Conservation (phyloP, 208 protist genomes). For the Angomonas deanei region DNA sequence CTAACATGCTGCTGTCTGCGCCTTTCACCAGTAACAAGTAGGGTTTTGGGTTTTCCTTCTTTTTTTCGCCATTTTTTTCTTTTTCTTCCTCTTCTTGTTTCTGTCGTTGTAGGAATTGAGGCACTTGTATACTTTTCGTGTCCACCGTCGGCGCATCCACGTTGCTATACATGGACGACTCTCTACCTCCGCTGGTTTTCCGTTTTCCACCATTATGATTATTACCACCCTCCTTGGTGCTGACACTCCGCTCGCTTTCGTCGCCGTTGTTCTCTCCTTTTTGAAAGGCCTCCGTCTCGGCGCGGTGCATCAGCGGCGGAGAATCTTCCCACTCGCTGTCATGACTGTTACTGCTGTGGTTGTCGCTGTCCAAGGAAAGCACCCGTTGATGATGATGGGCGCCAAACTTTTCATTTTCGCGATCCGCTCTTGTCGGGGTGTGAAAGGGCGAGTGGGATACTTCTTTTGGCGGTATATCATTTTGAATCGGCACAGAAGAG, state of each 20-base stretch:
- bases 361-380: neutral
- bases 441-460: neutral
- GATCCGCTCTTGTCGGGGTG: neutral
- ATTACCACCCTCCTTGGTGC: no score
- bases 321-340: no score
- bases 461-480: neutral
- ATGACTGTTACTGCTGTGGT: neutral
- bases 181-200: no score
- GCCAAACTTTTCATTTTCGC: neutral
- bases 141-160: no score
- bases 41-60: neutral
- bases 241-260: neutral
- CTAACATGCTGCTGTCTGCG: constrained; percentile 80
- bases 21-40: constrained; percentile 82
- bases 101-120: no score
- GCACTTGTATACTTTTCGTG: no score
- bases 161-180: no score
- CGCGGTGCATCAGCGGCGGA: no score
- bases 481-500: neutral
- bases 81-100: no score
- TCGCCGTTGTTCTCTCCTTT: neutral
- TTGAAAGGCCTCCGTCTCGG: no score
- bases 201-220: neutral
- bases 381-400: neutral
- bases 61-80: neutral